Evolutionary conservation across 2,329 filamentous ascomycete genomes (phyloP).

Genomic region (Helotiales sp.): DNA sequence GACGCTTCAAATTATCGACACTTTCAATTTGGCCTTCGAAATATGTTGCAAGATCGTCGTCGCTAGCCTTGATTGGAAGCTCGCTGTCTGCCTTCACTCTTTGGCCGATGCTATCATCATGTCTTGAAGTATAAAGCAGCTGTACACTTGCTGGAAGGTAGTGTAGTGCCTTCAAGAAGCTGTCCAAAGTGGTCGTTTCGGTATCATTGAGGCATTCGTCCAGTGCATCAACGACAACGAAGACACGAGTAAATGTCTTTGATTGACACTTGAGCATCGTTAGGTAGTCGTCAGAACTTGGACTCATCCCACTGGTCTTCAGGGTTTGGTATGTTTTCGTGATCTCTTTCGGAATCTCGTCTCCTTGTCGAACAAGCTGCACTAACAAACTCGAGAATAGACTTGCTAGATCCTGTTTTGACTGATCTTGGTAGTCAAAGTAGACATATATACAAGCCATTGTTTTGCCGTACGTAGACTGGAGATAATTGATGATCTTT

Average conservation of each 20-base stretch:
- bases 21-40: background rate
- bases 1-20: background rate
- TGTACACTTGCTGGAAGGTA: background rate
- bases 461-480: background rate
- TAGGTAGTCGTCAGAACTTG: background rate
- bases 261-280: background rate
- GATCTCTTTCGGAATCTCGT: background rate
- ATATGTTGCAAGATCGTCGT: background rate
- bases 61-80: background rate
- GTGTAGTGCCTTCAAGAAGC: background rate
- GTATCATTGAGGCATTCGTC: slow-evolving; percentile 13
- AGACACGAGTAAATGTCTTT: slow-evolving; percentile 6
- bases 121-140: background rate
- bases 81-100: background rate
- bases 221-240: slow-evolving; percentile 18
- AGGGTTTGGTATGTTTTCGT: background rate
- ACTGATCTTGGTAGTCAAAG: background rate
- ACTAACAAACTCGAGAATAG: background rate
- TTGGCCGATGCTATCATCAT: background rate
- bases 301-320: background rate
- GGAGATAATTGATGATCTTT: background rate
- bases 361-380: background rate
- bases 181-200: background rate
- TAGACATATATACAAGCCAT: slow-evolving; percentile 1
- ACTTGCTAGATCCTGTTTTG: background rate